These are phyloP conservation scores for Xylaria bambusicola DNA, from an alignment of 495 filamentous ascomycete species.

Conservation along the genomic window DNA sequence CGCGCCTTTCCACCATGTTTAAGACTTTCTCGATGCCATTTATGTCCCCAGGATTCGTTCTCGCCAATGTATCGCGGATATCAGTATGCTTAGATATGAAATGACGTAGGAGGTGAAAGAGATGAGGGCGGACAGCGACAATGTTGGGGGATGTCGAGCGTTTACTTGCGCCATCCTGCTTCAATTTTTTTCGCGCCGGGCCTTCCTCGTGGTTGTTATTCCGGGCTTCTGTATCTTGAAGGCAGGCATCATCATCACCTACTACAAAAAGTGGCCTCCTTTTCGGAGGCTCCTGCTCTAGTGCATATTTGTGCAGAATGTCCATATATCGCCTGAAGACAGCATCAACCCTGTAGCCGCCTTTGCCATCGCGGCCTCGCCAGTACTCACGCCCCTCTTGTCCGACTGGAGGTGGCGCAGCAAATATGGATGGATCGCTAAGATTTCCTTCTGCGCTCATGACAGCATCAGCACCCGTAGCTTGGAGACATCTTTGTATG, in stretches of 20 bases:
- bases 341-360: constrained; percentile 88
- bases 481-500: constrained; percentile 73
- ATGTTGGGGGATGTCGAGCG: constrained; percentile 68
- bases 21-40: constrained; percentile 68
- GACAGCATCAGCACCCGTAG: constrained; percentile 87
- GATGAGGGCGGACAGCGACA: constrained; percentile 82
- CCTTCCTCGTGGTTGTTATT: constrained; percentile 38
- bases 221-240: constrained; percentile 25
- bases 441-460: constrained; percentile 97
- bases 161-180: constrained; percentile 51
- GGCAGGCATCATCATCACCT: constrained; percentile 55
- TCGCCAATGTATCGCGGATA: constrained; percentile 79
- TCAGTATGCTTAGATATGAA: constrained; percentile 75
- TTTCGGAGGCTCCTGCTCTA: constrained; percentile 60
- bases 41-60: constrained; percentile 63
- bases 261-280: constrained; percentile 74
- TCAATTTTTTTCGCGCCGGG: constrained; percentile 60
- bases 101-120: constrained; percentile 87
- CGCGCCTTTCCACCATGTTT: constrained; percentile 60
- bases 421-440: constrained; percentile 86
- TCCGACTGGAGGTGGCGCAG: constrained; percentile 61
- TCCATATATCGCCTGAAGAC: constrained; percentile 86
- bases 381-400: constrained; percentile 77
- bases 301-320: constrained; percentile 76
- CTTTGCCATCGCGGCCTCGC: constrained; percentile 75